Percentiles rank a stretch among this genome's conserved stretches.
These are phyloP conservation scores for Lachancea quebecensis DNA, from an alignment of 805 yeast genomes.

Conservation along the genomic window DNA sequence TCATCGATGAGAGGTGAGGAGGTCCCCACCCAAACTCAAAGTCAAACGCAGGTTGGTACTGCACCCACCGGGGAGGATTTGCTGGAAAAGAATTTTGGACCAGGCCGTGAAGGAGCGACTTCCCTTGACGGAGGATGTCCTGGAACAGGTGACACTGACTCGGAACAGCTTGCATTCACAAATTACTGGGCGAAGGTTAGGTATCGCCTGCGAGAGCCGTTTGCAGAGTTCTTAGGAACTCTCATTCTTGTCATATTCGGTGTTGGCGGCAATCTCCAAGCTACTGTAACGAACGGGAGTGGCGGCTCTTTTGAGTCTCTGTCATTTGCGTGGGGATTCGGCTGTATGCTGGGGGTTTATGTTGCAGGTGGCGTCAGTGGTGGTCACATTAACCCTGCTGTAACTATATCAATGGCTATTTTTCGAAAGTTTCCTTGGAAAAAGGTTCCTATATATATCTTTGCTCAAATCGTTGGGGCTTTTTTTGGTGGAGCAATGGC, in stretches of 20 bases:
- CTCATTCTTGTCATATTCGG: conserved; percentile 37
- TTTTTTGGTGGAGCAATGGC: conserved; percentile 38
- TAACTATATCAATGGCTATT: conserved; percentile 38
- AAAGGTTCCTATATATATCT: conserved; percentile 36
- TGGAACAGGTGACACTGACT: background rate
- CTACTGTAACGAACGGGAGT: conserved; percentile 28
- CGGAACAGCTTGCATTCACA: conserved; percentile 10
- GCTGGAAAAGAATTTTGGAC: background rate
- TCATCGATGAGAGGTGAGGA: conserved; percentile 6
- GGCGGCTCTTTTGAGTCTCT: conserved; percentile 35
- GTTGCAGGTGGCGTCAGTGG: conserved; percentile 44
- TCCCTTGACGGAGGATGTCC: background rate
- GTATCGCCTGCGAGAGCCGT: conserved; percentile 31
- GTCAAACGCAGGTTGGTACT: no score
- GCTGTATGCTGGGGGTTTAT: conserved; percentile 39
- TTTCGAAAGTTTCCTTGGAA: conserved; percentile 43
- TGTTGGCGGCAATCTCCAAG: conserved; percentile 29
- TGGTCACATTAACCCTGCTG: conserved; percentile 44
- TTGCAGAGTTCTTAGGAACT: conserved; percentile 42
- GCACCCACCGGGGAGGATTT: no score
- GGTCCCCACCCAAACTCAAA: background rate
- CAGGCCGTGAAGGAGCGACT: background rate
- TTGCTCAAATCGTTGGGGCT: conserved; percentile 41
- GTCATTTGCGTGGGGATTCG: conserved; percentile 41
- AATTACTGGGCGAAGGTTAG: conserved; percentile 16